A percentile compares a stretch with the other conserved stretches of the same genome.
Conservation (phyloP, 768 basidiomycete genomes). For the Hortiboletus flavorubellus region DNA sequence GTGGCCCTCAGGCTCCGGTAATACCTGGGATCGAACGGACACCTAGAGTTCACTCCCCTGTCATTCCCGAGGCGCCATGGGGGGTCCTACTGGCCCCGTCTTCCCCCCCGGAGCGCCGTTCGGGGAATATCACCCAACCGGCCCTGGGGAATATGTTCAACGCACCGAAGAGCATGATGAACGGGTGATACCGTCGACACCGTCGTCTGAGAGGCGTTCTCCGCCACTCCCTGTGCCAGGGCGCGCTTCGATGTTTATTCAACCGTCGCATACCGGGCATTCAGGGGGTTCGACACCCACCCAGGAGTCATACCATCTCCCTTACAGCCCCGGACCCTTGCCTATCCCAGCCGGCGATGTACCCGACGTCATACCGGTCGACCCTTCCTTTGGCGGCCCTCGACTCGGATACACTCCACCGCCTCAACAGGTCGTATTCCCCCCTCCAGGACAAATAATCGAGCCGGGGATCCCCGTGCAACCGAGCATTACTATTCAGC, state of each 20-base stretch:
- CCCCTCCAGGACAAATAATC: slow-evolving; percentile 24
- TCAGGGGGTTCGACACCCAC: slow-evolving; percentile 27
- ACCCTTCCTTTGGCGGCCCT: slow-evolving; percentile 5
- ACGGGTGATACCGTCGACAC: slow-evolving; percentile 21
- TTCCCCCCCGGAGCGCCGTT: slow-evolving; percentile 28
- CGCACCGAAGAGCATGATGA: slow-evolving; percentile 15
- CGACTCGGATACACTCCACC: not conserved
- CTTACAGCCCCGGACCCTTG: slow-evolving; percentile 9
- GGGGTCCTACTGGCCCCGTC: too few species aligned
- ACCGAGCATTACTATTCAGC: not conserved
- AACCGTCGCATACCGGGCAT: slow-evolving; percentile 5
- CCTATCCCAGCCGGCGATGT: slow-evolving; percentile 13
- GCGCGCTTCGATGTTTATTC: slow-evolving; percentile 13
- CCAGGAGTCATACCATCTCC: slow-evolving; percentile 20
- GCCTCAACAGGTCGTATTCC: slow-evolving; percentile 9
- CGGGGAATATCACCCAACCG: slow-evolving; percentile 1
- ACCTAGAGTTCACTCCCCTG: slow-evolving; percentile 14
- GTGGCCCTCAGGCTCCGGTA: slow-evolving; percentile 18
- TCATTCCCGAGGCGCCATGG: slow-evolving; percentile 26
- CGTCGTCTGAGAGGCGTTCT: slow-evolving; percentile 12
- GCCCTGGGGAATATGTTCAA: slow-evolving; percentile 7
- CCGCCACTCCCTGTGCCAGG: slow-evolving; percentile 22
- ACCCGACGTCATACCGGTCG: slow-evolving; percentile 18
- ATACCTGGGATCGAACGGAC: slow-evolving; percentile 15
- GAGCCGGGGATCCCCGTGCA: slow-evolving; percentile 8